Evolutionary conservation across 1,284 basidiomycete species (phyloP).

Genomic region (Megacollybia platyphylla): DNA sequence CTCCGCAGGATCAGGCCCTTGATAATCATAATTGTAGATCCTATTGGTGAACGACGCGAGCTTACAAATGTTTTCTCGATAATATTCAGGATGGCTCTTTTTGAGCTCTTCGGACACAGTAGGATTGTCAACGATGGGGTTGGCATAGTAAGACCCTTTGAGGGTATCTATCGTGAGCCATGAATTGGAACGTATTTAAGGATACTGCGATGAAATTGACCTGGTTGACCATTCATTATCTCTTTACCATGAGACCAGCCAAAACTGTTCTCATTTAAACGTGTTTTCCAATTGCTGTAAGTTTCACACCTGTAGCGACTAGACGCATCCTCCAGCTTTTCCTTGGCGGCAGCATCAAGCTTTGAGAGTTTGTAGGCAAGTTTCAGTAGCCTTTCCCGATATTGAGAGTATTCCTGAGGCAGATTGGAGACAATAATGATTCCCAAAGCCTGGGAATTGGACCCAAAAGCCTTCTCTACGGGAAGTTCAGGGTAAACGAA

Average conservation of each 20-base stretch:
- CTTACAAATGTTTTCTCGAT: constrained; percentile 66
- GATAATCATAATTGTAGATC: background rate
- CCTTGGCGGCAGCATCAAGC: constrained; percentile 49
- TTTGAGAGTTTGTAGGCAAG: constrained; percentile 65
- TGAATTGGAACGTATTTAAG: background rate
- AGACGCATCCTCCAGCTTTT: constrained; percentile 55
- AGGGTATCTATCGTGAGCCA: constrained; percentile 43
- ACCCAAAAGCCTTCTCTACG: constrained; percentile 74
- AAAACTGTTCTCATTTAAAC: constrained; percentile 37
- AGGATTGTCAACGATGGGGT: constrained; percentile 61
- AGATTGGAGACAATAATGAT: constrained; percentile 75
- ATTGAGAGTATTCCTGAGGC: constrained; percentile 45
- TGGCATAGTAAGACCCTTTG: constrained; percentile 90
- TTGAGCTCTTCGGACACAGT: constrained; percentile 40
- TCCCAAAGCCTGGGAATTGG: constrained; percentile 60
- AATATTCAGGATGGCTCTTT: constrained; percentile 63
- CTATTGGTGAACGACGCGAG: background rate
- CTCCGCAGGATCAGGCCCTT: constrained; percentile 62
- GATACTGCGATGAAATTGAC: background rate
- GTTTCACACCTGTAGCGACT: constrained; percentile 54
- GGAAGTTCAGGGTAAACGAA: constrained; percentile 1
- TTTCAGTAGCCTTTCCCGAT: constrained; percentile 60
- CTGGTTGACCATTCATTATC: background rate
- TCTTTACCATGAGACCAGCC: constrained; percentile 93
- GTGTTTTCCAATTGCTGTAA: constrained; percentile 2